Evolutionary conservation across 441 rosid genomes (phyloP), one percentile per base, ranked within the genome.

Genomic region (Erodium trifolium): DNA sequence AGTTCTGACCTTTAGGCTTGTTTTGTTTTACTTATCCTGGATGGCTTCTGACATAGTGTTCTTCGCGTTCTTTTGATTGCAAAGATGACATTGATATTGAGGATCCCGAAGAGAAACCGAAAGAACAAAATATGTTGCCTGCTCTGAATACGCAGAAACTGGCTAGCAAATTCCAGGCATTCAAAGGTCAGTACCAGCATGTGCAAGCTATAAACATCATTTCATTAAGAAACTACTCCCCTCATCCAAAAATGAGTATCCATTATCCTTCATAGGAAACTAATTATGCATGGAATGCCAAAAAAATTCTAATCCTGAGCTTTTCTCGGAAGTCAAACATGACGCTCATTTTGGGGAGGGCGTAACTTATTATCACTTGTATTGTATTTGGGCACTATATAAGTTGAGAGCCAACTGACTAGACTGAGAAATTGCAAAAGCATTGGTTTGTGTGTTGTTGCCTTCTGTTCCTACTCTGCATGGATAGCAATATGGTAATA

Each of bases 51-150:
- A 31, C 12, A 68, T 72, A 29, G 68, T 19, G 45, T 17, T 39
- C 51, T 67, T 37, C 16, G 13, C 12, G 9, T 35, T 39, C 43
- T 62, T 31, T 69, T 66, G 9, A 51, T 3, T 72, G 65, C 74
- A 72, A 79, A 91, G 99, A 93, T 85, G 97, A 91, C 76, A 93
- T 93, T 0, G 97, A 81, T 7, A 60, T 60, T 60, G 64, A 10
- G 34, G 96, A 84, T 79, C 75, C 68, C 23, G 81, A 62, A 70
- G 86, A 80, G 78, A 88, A 89, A 83, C 87, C 84, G 19, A 87
- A 80, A 80, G 91, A 88, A 67, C 89, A 82, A 73, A 85, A 85
- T 68, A 79, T 83, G 62, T 66, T 91, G 81, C 76, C 88, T 63
- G 83, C 78, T 70, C 78, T 88, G 66, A 91, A 81, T 73, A 91